phyloP scores from a whole-genome alignment of 768 basidiomycete species.

The Mycena galericulata region DNA sequence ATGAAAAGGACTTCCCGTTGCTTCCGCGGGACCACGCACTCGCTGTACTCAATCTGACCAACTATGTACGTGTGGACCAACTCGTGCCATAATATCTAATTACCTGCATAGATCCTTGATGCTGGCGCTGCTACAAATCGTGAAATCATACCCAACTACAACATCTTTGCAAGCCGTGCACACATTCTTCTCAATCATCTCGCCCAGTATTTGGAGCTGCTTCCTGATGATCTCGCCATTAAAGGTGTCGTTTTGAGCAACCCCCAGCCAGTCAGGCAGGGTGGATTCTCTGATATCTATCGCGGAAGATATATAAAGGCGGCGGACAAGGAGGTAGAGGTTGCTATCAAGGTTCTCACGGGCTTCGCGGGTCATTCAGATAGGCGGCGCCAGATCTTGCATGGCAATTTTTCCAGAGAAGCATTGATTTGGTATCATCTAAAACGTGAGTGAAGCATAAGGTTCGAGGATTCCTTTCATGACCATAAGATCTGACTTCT shows the following conservation, averaged over 20 bases:
- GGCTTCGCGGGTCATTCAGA: slow-evolving; percentile 6
- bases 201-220: neutral
- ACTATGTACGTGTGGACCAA: neutral
- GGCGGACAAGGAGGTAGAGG: neutral
- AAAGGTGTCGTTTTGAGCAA: neutral
- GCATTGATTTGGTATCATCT: slow-evolving; percentile 15
- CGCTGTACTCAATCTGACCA: neutral
- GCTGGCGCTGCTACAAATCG: neutral
- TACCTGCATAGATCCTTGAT: neutral
- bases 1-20: neutral
- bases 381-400: neutral
- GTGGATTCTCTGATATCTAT: neutral
- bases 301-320: neutral
- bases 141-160: neutral
- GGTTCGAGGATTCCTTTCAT: neutral
- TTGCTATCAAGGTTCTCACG: slow-evolving; percentile 9
- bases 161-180: neutral
- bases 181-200: neutral
- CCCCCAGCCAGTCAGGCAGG: neutral
- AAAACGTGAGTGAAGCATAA: neutral
- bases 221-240: neutral
- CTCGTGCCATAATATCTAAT: neutral
- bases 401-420: neutral
- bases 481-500: no score
- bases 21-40: neutral